phyloP scores from a whole-genome alignment of 2,329 filamentous ascomycete species.

The Fusarium graminum region DNA sequence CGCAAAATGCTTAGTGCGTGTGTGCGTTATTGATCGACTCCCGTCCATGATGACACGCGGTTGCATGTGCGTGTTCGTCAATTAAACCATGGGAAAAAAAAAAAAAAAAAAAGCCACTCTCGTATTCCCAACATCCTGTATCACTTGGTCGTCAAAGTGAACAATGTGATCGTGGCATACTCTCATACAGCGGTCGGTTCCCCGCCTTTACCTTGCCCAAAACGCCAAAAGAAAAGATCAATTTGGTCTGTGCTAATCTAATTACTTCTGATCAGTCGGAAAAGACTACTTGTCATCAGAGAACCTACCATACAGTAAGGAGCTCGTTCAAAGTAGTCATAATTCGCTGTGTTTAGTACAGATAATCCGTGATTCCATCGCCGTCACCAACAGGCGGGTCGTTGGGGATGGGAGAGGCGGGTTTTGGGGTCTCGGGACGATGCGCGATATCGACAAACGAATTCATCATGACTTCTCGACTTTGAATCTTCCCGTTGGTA shows the following conservation, averaged over 20 bases:
- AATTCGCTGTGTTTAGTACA: constrained; percentile 10
- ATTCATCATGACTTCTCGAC: constrained; percentile 19
- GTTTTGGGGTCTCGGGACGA: constrained; percentile 53
- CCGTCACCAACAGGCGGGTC: constrained; percentile 52
- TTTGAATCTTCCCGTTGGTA: not conserved
- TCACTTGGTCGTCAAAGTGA: not conserved
- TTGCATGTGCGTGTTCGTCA: not conserved
- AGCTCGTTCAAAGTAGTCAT: not conserved
- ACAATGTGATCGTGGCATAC: no score
- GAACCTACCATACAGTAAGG: constrained; percentile 25
- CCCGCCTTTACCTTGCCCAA: constrained; percentile 1
- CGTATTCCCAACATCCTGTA: not conserved
- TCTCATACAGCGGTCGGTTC: not conserved
- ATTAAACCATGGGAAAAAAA: not conserved
- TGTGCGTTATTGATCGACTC: no score
- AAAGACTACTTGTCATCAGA: constrained; percentile 7
- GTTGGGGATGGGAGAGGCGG: constrained; percentile 49
- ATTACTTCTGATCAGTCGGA: constrained; percentile 31
- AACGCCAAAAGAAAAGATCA: constrained; percentile 26
- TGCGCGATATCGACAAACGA: constrained; percentile 28
- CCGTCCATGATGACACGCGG: not conserved
- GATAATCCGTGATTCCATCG: constrained; percentile 51
- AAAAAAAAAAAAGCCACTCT: not conserved
- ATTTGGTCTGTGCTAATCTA: constrained; percentile 29
- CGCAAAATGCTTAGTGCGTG: no score